Base-by-base conservation (phyloP, 768 basidiomycete species). In the Suillus subaureus region DNA sequence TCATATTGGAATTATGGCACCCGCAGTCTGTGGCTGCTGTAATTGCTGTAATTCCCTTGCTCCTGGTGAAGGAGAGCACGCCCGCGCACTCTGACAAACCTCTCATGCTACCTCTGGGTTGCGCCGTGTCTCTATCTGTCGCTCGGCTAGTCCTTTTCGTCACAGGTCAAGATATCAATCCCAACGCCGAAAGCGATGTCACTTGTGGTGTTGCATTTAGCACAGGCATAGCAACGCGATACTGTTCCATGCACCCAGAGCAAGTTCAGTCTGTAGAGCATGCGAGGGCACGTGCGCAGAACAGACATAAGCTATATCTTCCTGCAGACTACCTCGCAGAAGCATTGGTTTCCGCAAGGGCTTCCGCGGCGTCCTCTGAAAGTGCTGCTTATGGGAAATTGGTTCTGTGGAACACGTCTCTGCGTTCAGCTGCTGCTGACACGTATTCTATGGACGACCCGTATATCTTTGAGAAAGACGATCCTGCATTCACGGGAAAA, bases 131-230 rank as follows among this genome's bases (percentile, higher is more conserved):
- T 35, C 26, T 90, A 40, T 83, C 91, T 0, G 68, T 96, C 52
- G 84, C 82, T 1, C 85, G 85, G 42, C 78, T 91, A 55, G 86
- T 89, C 33, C 71, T 92, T 12, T 87, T 92, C 64, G 73, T 94
- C 61, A 91, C 92, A 8, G 86, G 89, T n/a, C 85, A 84, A 42
- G 96, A 97, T 73, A 82, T 95, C 62, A 93, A 93, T 67, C 92
- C 92, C 0, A 77, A 82, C 0, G 90, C 90, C 62, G 83, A 84
- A 45, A 75, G 85, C 63, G 86, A 86, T 54, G 79, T 92, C 15
- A 89, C 87, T 4, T 85, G 93, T 35, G 94, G 94, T 4, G 75
- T 92, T 63, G 87, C 88, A 2, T 71, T 88, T 35, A 84, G 84
- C 58, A 86, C 84, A 0, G 80, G 86, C 3, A 51, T 87, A 7